A percentile compares a stretch with the other conserved stretches of the same genome.
phyloP scores from a whole-genome alignment of 306 rosid genomes.

The Glycine soja region DNA sequence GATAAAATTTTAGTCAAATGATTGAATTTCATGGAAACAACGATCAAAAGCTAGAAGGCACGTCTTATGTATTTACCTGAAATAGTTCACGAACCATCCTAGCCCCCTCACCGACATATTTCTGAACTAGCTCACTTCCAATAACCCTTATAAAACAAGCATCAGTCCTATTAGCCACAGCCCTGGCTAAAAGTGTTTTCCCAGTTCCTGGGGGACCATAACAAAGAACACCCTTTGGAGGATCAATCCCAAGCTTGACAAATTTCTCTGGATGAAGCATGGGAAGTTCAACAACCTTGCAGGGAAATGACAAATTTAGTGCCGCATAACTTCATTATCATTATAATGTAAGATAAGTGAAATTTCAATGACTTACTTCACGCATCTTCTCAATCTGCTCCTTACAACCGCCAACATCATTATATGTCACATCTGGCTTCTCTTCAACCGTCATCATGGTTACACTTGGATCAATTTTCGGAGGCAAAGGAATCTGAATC shows the following conservation, averaged over 20 bases:
- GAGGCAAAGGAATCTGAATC: slow-evolving; percentile 99
- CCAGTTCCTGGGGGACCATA: slow-evolving; percentile 99
- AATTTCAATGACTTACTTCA: slow-evolving; percentile 62
- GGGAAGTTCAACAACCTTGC: slow-evolving; percentile 97
- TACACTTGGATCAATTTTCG: slow-evolving; percentile 97
- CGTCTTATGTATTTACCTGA: slow-evolving; percentile 61
- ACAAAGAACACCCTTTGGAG: slow-evolving; percentile 99
- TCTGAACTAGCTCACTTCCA: slow-evolving; percentile 99
- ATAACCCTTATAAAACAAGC: slow-evolving; percentile 98
- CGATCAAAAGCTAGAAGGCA: slow-evolving; percentile 10
- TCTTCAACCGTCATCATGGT: slow-evolving; percentile 99
- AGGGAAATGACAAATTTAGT: slow-evolving; percentile 36
- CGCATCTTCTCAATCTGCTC: slow-evolving; percentile 98
- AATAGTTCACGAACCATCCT: slow-evolving; percentile 97
- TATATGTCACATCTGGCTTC: slow-evolving; percentile 98
- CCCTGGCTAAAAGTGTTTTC: slow-evolving; percentile 97
- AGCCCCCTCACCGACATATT: slow-evolving; percentile 99
- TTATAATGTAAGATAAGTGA: not conserved
- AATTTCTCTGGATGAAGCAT: slow-evolving; percentile 99
- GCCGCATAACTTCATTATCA: not conserved
- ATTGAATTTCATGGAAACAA: not conserved
- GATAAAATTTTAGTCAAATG: slow-evolving; percentile 35
- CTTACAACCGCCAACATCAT: slow-evolving; percentile 98
- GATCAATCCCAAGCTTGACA: slow-evolving; percentile 98
- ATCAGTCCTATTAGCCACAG: slow-evolving; percentile 99